Conservation (phyloP, 2,329 filamentous ascomycete genomes). For the Epicoccum nigrum region DNA sequence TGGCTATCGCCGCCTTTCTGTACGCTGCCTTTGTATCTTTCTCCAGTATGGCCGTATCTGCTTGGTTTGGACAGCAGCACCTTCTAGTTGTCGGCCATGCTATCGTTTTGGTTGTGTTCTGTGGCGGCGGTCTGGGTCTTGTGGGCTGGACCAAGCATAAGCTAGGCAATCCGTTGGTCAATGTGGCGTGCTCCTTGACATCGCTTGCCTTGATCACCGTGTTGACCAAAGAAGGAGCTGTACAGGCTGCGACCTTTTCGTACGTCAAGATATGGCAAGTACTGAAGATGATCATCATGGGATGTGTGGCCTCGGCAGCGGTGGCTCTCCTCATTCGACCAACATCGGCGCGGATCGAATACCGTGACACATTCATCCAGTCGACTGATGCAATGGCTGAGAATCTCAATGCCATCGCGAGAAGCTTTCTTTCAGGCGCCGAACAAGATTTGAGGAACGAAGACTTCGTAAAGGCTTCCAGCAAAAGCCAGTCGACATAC, state of each 20-base stretch:
- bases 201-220: slow-evolving; percentile 89
- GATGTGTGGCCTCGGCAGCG: slow-evolving; percentile 59
- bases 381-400: slow-evolving; percentile 78
- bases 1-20: slow-evolving; percentile 76
- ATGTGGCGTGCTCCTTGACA: slow-evolving; percentile 78
- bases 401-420: slow-evolving; percentile 80
- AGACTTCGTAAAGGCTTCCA: slow-evolving; percentile 67
- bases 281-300: slow-evolving; percentile 62
- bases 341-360: slow-evolving; percentile 73
- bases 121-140: slow-evolving; percentile 84
- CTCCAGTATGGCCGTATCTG: slow-evolving; percentile 86
- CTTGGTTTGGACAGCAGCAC: slow-evolving; percentile 73
- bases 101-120: slow-evolving; percentile 80
- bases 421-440: slow-evolving; percentile 80
- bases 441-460: slow-evolving; percentile 76
- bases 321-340: slow-evolving; percentile 75
- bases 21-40: slow-evolving; percentile 80
- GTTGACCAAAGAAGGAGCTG: slow-evolving; percentile 87
- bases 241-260: slow-evolving; percentile 81
- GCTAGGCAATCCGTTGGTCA: slow-evolving; percentile 78
- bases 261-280: slow-evolving; percentile 79
- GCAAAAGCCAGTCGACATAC: slow-evolving; percentile 70
- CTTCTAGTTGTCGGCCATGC: slow-evolving; percentile 75
- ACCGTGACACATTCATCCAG: slow-evolving; percentile 75
- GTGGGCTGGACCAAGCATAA: slow-evolving; percentile 87